These are phyloP conservation scores for Ustilago crameri DNA, from an alignment of 1,284 basidiomycete genomes.

Conservation along the genomic window DNA sequence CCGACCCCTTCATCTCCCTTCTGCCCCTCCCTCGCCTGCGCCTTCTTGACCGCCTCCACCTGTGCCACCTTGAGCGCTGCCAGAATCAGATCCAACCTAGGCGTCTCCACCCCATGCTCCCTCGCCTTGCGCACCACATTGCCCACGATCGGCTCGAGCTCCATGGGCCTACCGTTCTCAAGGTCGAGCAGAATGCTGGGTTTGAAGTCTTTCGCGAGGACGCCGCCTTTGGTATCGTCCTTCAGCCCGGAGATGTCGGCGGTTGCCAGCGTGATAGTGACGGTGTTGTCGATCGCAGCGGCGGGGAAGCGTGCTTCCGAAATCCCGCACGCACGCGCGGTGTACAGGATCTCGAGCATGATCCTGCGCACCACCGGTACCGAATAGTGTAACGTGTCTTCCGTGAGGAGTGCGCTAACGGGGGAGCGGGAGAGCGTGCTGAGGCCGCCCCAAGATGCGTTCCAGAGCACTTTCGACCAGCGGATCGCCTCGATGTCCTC, in stretches of 20 bases:
- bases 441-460: conserved; percentile 61
- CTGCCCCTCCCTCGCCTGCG: neutral
- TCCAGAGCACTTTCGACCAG: conserved; percentile 71
- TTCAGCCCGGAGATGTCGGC: conserved; percentile 3
- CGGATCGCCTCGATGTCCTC: conserved; percentile 71
- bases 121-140: conserved; percentile 51
- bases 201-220: conserved; percentile 49
- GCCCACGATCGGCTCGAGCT: conserved; percentile 58
- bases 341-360: conserved; percentile 69
- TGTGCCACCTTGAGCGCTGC: conserved; percentile 56
- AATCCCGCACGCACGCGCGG: conserved; percentile 67
- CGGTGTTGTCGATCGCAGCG: conserved; percentile 43
- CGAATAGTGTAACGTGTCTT: conserved; percentile 66
- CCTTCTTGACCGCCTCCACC: conserved; percentile 28
- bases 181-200: conserved; percentile 62
- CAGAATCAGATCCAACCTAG: conserved; percentile 58
- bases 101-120: conserved; percentile 45
- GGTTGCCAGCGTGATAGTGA: conserved; percentile 47
- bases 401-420: conserved; percentile 68
- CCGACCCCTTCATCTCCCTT: neutral
- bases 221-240: conserved; percentile 11
- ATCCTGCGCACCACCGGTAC: conserved; percentile 67
- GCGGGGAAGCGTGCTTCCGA: conserved; percentile 48
- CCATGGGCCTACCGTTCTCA: conserved; percentile 61
- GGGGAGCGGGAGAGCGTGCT: conserved; percentile 70